phyloP scores from a whole-genome alignment of 2,329 filamentous ascomycete genomes.

The Metarhizium sp. region DNA sequence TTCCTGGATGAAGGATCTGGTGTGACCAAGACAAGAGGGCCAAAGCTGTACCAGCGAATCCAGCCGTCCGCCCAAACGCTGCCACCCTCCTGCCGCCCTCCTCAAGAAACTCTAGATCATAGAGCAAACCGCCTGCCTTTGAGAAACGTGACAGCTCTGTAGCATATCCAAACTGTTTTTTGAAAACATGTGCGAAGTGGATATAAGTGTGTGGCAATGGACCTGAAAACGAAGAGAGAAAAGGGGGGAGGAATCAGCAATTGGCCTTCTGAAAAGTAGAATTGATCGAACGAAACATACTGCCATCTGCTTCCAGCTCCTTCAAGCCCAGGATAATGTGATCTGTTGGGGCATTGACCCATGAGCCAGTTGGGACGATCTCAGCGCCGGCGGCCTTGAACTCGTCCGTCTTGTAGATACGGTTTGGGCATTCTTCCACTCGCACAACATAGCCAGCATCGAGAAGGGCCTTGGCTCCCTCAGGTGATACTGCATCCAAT shows the following conservation, averaged over 20 bases:
- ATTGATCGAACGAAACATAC: conserved; percentile 17
- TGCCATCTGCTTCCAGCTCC: conserved; percentile 67
- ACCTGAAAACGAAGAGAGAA: no score
- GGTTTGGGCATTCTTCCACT: conserved; percentile 49
- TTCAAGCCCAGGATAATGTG: conserved; percentile 69
- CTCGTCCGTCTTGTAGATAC: conserved; percentile 55
- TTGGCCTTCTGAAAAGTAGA: no score
- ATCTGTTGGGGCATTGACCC: conserved; percentile 57
- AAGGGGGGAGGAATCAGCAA: no score
- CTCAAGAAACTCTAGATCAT: conserved; percentile 85
- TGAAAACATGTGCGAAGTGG: conserved; percentile 67
- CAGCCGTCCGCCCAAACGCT: conserved; percentile 66
- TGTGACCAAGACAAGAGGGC: conserved; percentile 71
- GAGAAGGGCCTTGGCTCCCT: conserved; percentile 43
- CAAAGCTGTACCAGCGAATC: conserved; percentile 65
- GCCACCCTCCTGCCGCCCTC: conserved; percentile 61
- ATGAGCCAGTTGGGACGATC: conserved; percentile 57
- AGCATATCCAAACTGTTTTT: conserved; percentile 71
- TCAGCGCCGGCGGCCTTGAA: conserved; percentile 54
- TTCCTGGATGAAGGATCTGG: conserved; percentile 12
- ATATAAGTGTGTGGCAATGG: conserved; percentile 23
- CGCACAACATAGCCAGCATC: conserved; percentile 61
- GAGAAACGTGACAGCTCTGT: conserved; percentile 71
- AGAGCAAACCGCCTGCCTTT: conserved; percentile 48
- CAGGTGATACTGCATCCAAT: conserved; percentile 19